Evolutionary conservation across 2,329 filamentous ascomycete genomes (phyloP), one percentile per base, ranked within the genome.

Genomic region (Phoma sp.): DNA sequence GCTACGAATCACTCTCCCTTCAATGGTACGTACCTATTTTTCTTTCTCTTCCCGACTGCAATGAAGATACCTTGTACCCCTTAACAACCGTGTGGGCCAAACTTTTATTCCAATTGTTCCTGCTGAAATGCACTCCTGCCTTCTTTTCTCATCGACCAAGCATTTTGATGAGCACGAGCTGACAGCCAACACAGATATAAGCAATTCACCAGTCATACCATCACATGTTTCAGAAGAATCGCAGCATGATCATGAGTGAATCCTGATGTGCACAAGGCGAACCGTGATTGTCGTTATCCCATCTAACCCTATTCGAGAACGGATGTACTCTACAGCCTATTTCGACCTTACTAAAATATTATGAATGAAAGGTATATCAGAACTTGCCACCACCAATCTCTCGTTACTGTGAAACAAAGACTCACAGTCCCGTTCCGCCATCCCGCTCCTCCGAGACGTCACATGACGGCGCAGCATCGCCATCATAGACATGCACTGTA

Each of bases 101-200:
- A 77, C 80, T 76, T 61, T 59, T 56, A 63, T 82, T 83, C 87
- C 91, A 96, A 96, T 96, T 96, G 92, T 96, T 96, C 91, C 91
- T 96, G 87, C 92, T 96, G 92, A 96, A 75, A 78, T 47, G 61
- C 66, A 62, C 55, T 60, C 41, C 22, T 33, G 35, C 7, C 35
- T 22, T 35, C 42, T 7, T 44, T 41, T 29, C 6, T 29, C 27
- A 29, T 29, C 27, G 27, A 29, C 27, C 27, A 7, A 6, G 9
- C 27, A 6, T 7, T 29, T 30, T 30, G 4, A 44, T 14, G 35
- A 18, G 14, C 57, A 65, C 50, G 55, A 30, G 38, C 65, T 62
- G 38, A 64, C 38, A n/a, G 7, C 3, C 2, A 23, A 38, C 32
- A 86, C 93, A 97, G 98, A 56, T 96, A 29, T 6, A 9, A 29